Conservation (phyloP, 768 basidiomycete genomes). For the Russula brevipes region DNA sequence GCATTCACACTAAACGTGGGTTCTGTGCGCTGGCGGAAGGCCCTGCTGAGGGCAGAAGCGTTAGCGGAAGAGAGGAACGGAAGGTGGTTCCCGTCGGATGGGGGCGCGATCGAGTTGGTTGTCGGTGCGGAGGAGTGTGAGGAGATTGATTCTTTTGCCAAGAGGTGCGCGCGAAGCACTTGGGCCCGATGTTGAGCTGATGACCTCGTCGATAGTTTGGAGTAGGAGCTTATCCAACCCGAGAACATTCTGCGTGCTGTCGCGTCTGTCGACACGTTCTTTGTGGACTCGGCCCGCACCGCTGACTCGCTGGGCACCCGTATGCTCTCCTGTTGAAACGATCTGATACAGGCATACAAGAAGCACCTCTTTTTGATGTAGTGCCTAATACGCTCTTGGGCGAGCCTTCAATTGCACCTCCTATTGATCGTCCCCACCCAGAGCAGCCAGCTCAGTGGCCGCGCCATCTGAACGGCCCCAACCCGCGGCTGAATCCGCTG, state of each 20-base stretch:
- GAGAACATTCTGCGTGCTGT: slow-evolving; percentile 50
- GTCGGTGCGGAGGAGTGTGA: slow-evolving; percentile 54
- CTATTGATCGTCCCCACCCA: slow-evolving; percentile 12
- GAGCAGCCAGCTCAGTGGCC: background rate
- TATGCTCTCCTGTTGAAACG: background rate
- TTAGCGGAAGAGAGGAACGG: slow-evolving; percentile 33
- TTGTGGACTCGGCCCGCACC: slow-evolving; percentile 37
- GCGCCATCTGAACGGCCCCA: background rate
- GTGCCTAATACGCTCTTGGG: slow-evolving; percentile 51
- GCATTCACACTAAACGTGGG: slow-evolving; percentile 51
- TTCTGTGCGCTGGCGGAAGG: slow-evolving; percentile 45
- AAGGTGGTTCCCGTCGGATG: slow-evolving; percentile 49
- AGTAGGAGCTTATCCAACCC: slow-evolving; percentile 41
- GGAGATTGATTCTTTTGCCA: slow-evolving; percentile 46
- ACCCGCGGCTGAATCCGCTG: background rate
- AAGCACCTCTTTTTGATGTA: slow-evolving; percentile 43
- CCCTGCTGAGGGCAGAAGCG: slow-evolving; percentile 47
- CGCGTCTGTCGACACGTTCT: slow-evolving; percentile 34
- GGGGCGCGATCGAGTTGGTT: slow-evolving; percentile 41
- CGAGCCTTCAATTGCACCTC: slow-evolving; percentile 42
- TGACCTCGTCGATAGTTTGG: slow-evolving; percentile 32
- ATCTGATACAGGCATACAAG: slow-evolving; percentile 21
- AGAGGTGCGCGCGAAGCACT: slow-evolving; percentile 36
- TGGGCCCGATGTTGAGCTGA: slow-evolving; percentile 1
- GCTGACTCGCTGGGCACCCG: slow-evolving; percentile 14